Conservation (phyloP, 2,329 filamentous ascomycete species). For the Neonectria magnoliae region DNA sequence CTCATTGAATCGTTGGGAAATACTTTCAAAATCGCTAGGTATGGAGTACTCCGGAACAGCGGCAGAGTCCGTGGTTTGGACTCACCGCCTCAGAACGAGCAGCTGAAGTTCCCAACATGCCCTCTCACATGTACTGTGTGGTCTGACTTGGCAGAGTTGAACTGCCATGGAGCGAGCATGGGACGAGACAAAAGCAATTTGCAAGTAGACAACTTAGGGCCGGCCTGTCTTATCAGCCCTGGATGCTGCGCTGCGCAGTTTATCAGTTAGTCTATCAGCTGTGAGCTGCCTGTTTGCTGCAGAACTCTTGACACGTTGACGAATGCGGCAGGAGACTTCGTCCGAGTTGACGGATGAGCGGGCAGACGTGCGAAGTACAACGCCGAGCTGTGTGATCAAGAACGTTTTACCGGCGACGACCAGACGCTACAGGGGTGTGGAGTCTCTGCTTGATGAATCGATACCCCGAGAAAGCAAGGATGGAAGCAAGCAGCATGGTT, state of each 20-base stretch:
- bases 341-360: not conserved
- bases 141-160: not conserved
- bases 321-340: not conserved
- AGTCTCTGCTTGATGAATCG: not conserved
- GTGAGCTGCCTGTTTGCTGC: not conserved
- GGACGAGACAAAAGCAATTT: not conserved
- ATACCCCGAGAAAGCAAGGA: not conserved
- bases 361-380: not conserved
- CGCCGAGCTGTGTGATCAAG: not conserved
- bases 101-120: not conserved
- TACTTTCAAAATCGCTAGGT: not conserved
- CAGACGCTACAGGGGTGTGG: not conserved
- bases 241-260: not conserved
- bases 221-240: not conserved
- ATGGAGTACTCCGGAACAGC: not conserved
- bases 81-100: not conserved
- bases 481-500: too few species aligned
- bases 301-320: not conserved
- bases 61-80: not conserved
- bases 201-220: not conserved
- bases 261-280: not conserved
- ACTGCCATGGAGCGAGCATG: too few species aligned
- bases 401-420: not conserved
- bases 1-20: not conserved
- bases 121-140: not conserved